phyloP scores from a whole-genome alignment of 208 protist species.

The Wallacemonas sp. region DNA sequence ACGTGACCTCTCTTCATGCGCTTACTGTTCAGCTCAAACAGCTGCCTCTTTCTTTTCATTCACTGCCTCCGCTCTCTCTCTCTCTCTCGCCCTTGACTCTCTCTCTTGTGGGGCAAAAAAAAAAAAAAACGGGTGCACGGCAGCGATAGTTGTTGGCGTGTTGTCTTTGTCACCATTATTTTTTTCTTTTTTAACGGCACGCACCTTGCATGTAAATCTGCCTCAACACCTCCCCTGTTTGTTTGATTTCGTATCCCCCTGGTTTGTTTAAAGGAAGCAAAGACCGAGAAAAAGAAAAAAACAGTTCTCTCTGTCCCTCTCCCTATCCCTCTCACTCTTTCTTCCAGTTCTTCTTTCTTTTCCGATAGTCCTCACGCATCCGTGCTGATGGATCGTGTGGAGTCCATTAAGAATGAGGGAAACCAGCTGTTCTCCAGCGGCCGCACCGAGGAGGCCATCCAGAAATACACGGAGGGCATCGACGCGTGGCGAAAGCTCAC shows the following conservation, averaged over 20 bases:
- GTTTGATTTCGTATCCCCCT: background rate
- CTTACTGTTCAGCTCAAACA: no score
- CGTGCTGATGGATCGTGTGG: constrained; percentile 16
- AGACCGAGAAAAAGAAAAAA: no score
- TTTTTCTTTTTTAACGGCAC: background rate
- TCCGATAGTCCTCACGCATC: background rate
- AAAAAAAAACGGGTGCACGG: no score
- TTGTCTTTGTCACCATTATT: no score
- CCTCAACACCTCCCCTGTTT: background rate
- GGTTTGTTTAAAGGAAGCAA: no score
- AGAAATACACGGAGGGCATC: constrained; percentile 42
- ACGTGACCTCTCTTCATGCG: no score
- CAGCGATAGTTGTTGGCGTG: no score
- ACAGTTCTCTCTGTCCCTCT: no score
- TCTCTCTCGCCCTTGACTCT: no score
- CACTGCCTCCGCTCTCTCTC: no score
- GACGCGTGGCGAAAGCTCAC: background rate
- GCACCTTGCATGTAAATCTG: background rate
- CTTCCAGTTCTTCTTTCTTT: background rate
- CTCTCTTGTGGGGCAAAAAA: no score
- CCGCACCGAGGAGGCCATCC: constrained; percentile 37
- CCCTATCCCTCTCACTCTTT: background rate
- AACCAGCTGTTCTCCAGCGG: constrained; percentile 53
- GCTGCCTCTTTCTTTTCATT: no score
- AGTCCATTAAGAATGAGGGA: constrained; percentile 53